A percentile compares a stretch with the other conserved stretches of the same genome.
Conservation (phyloP, 257 asterid genomes). For the Capsicum baccatum region DNA sequence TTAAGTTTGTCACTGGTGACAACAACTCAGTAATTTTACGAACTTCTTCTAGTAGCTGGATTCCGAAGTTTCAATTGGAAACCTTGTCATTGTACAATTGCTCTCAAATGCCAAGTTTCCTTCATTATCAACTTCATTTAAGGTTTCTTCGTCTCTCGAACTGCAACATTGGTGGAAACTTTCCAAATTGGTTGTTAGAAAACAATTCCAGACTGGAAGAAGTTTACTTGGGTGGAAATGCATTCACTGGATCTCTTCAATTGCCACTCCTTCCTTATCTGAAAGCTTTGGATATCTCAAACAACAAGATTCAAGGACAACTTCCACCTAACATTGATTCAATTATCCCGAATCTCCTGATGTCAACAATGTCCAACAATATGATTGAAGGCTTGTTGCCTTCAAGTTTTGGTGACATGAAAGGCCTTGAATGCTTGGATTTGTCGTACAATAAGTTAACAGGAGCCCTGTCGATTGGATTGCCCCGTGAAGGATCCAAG, state of each 20-base stretch:
- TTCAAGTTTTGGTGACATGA: slow-evolving; percentile 22
- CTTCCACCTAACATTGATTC: slow-evolving; percentile 9
- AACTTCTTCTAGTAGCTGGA: neutral
- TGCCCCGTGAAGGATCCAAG: neutral
- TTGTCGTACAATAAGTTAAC: slow-evolving; percentile 32
- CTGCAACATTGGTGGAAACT: slow-evolving; percentile 23
- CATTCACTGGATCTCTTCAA: slow-evolving; percentile 22
- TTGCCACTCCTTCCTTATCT: slow-evolving; percentile 20
- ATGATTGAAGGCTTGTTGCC: slow-evolving; percentile 33
- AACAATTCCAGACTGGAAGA: slow-evolving; percentile 24
- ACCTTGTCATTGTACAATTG: neutral
- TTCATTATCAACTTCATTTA: slow-evolving; percentile 21
- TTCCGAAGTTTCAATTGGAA: slow-evolving; percentile 28
- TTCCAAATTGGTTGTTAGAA: slow-evolving; percentile 30
- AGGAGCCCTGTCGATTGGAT: slow-evolving; percentile 23
- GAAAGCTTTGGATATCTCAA: neutral
- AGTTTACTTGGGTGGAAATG: slow-evolving; percentile 16
- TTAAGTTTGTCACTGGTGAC: neutral
- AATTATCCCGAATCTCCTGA: neutral
- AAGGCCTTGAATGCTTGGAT: slow-evolving; percentile 20
- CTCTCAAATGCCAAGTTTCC: slow-evolving; percentile 15
- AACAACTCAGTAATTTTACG: neutral
- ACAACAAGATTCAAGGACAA: slow-evolving; percentile 10
- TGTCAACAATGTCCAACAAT: slow-evolving; percentile 18
- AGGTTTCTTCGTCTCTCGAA: neutral